These are phyloP conservation scores for Aspergillus neotritici DNA, from an alignment of 2,329 filamentous ascomycete genomes.

Conservation along the genomic window DNA sequence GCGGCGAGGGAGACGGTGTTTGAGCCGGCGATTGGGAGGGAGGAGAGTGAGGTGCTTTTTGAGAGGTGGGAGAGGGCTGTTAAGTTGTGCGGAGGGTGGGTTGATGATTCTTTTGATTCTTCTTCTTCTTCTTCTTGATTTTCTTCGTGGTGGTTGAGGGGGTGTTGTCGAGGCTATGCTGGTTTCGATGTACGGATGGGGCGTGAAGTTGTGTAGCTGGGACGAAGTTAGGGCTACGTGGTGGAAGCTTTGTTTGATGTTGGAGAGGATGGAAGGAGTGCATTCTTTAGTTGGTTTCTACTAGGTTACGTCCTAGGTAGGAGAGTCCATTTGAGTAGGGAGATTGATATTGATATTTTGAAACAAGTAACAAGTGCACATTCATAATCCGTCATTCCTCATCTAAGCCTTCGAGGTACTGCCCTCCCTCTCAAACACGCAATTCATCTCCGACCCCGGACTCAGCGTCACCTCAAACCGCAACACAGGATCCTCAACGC, in stretches of 20 bases:
- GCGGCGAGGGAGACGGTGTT: slow-evolving; percentile 66
- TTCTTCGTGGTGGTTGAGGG: neutral
- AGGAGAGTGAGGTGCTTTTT: slow-evolving; percentile 57
- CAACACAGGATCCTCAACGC: slow-evolving; percentile 32
- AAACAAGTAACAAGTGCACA: neutral
- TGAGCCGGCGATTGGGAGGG: slow-evolving; percentile 53
- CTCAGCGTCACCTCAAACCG: slow-evolving; percentile 37
- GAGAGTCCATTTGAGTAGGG: too few species aligned
- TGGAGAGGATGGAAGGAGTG: too few species aligned
- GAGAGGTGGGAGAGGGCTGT: slow-evolving; percentile 68
- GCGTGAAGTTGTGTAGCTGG: too few species aligned
- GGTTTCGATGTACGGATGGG: too few species aligned
- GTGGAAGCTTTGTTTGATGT: too few species aligned
- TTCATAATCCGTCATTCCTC: neutral
- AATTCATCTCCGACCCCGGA: slow-evolving; percentile 35
- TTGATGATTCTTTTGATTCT: slow-evolving; percentile 9
- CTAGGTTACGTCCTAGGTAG: too few species aligned
- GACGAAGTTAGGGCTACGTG: too few species aligned
- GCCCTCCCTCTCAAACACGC: slow-evolving; percentile 33
- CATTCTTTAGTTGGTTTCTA: too few species aligned
- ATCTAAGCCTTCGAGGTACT: slow-evolving; percentile 7
- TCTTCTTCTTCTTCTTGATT: neutral
- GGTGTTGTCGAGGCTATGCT: too few species aligned
- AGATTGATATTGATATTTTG: neutral
- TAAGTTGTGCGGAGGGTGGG: slow-evolving; percentile 68